phyloP scores from a whole-genome alignment of 352 stramenopile genomes.

The Globisporangium solare region DNA sequence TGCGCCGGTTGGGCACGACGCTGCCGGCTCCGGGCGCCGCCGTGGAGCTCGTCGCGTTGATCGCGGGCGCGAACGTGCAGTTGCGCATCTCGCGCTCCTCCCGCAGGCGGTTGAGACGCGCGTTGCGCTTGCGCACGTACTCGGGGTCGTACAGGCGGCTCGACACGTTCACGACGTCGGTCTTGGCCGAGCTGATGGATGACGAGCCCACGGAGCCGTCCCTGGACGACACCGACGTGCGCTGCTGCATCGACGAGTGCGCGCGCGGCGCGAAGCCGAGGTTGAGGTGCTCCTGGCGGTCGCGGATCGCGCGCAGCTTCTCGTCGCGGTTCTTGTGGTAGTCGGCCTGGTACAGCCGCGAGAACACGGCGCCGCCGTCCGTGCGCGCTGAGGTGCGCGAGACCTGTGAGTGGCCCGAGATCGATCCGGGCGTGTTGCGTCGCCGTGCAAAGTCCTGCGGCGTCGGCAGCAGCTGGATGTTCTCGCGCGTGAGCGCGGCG shows the following conservation, averaged over 20 bases:
- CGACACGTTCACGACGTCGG: constrained; percentile 68
- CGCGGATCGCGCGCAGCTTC: constrained; percentile 57
- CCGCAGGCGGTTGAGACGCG: constrained; percentile 63
- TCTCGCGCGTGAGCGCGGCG: constrained; percentile 69
- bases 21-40: constrained; percentile 12
- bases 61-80: constrained; percentile 72
- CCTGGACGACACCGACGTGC: constrained; percentile 53
- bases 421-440: constrained; percentile 41
- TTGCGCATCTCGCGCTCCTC: constrained; percentile 78
- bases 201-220: constrained; percentile 58
- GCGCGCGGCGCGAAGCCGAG: constrained; percentile 51
- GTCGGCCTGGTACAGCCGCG: constrained; percentile 77
- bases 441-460: constrained; percentile 22
- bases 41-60: constrained; percentile 37
- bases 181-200: constrained; percentile 63
- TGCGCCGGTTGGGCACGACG: constrained; percentile 5
- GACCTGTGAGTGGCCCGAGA: constrained; percentile 59
- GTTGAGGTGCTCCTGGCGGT: constrained; percentile 62
- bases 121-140: constrained; percentile 76
- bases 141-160: constrained; percentile 83
- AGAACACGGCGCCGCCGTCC: constrained; percentile 78
- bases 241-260: constrained; percentile 37
- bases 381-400: constrained; percentile 71
- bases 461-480: constrained; percentile 68
- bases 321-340: constrained; percentile 76